A percentile compares a stretch with the other conserved stretches of the same genome.
Evolutionary conservation across 2,329 filamentous ascomycete genomes (phyloP).

Genomic region (Colletotrichum coccodes): DNA sequence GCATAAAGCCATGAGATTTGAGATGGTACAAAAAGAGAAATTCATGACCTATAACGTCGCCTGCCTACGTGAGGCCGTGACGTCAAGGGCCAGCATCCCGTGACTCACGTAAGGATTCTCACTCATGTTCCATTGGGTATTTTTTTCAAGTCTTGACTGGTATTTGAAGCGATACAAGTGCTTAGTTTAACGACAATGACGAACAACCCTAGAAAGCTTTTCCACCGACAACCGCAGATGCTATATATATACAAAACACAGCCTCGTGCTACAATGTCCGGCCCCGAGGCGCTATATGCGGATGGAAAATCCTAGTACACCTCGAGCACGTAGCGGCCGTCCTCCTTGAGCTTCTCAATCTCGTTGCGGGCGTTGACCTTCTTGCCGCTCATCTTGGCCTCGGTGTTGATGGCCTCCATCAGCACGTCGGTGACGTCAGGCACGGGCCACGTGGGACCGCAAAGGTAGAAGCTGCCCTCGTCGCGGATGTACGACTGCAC

Average conservation of each 20-base stretch:
- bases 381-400: constrained; percentile 76
- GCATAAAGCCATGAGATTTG: not conserved
- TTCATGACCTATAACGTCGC: too few species aligned
- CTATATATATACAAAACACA: constrained; percentile 18
- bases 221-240: not conserved
- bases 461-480: constrained; percentile 95
- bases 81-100: not conserved
- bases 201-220: constrained; percentile 4
- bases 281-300: not conserved
- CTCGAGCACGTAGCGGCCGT: constrained; percentile 92
- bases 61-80: too few species aligned
- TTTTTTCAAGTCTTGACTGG: too few species aligned
- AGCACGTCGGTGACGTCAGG: constrained; percentile 95
- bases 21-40: not conserved
- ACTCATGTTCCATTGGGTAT: too few species aligned
- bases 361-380: constrained; percentile 89
- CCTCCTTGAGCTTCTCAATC: constrained; percentile 98
- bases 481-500: constrained; percentile 87
- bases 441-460: constrained; percentile 97
- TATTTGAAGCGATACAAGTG: not conserved
- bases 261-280: not conserved
- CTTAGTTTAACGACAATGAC: not conserved
- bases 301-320: constrained; percentile 75
- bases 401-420: constrained; percentile 86
- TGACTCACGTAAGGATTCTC: too few species aligned